Percentiles rank a stretch among this genome's conserved stretches.
These are phyloP conservation scores for Irpex lacteus DNA, from an alignment of 1,284 basidiomycete species.

Conservation along the genomic window DNA sequence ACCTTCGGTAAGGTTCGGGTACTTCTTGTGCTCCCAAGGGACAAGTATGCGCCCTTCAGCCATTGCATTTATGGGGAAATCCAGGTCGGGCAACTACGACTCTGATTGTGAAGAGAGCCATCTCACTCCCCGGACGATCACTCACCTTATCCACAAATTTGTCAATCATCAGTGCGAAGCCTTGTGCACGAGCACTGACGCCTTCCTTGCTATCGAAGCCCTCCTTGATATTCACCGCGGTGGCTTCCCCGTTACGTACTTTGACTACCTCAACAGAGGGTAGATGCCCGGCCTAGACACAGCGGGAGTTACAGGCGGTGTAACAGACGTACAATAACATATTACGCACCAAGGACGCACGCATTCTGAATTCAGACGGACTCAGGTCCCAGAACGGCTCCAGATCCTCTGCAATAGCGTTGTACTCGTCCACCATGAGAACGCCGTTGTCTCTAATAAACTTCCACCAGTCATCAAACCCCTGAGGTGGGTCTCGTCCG, in stretches of 20 bases:
- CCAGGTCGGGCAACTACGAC: conserved; percentile 80
- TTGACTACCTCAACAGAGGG: conserved; percentile 85
- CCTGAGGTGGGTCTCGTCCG: conserved; percentile 75
- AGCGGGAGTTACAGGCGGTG: background rate
- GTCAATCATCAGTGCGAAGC: conserved; percentile 72
- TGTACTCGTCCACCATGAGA: conserved; percentile 89
- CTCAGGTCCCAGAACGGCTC: conserved; percentile 77
- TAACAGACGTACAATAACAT: background rate
- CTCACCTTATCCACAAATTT: conserved; percentile 67
- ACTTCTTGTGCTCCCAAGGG: conserved; percentile 77
- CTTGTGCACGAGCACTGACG: conserved; percentile 73
- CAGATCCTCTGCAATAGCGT: conserved; percentile 77
- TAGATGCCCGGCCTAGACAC: conserved; percentile 65
- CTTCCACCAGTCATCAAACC: conserved; percentile 87
- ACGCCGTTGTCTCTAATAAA: conserved; percentile 76
- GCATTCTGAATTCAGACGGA: conserved; percentile 68
- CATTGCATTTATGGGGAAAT: conserved; percentile 88
- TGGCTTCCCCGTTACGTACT: conserved; percentile 62
- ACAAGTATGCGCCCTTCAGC: conserved; percentile 90
- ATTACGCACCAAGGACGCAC: conserved; percentile 63
- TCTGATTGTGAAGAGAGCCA: conserved; percentile 7
- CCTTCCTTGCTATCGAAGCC: conserved; percentile 58
- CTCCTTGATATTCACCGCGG: conserved; percentile 61
- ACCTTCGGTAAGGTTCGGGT: conserved; percentile 70
- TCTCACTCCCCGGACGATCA: conserved; percentile 11